Conservation (phyloP, 805 yeast species). For the Zygosaccharomyces lentus region DNA sequence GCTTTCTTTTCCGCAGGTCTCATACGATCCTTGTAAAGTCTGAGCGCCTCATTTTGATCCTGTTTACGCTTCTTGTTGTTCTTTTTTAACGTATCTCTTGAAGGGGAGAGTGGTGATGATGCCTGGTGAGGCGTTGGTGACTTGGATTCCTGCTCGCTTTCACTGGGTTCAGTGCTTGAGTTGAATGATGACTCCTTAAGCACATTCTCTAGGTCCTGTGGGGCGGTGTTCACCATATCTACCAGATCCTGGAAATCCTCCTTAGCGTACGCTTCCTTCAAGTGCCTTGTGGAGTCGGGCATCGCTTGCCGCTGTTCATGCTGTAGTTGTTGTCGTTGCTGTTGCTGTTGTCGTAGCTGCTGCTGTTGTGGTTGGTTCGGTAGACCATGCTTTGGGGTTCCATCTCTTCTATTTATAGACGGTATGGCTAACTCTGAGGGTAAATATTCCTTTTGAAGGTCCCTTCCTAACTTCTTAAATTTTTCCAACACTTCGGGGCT, state of each 20-base stretch:
- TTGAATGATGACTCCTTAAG: slow-evolving; percentile 13
- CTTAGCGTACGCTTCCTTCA: slow-evolving; percentile 26
- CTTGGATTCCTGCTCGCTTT: slow-evolving; percentile 4
- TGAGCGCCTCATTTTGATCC: slow-evolving; percentile 10
- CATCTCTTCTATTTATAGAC: slow-evolving; percentile 10
- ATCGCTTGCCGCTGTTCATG: not conserved
- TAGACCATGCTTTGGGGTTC: slow-evolving; percentile 8
- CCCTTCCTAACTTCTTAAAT: slow-evolving; percentile 25
- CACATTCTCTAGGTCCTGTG: slow-evolving; percentile 26
- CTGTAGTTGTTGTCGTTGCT: not conserved
- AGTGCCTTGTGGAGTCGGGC: slow-evolving; percentile 15
- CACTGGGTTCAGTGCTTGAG: slow-evolving; percentile 13
- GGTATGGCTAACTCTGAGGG: slow-evolving; percentile 30
- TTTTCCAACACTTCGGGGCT: slow-evolving; percentile 24
- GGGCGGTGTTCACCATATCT: slow-evolving; percentile 28
- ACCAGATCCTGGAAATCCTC: slow-evolving; percentile 29
- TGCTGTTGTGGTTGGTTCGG: slow-evolving; percentile 2
- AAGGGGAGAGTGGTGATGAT: slow-evolving; percentile 2
- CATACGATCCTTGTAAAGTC: slow-evolving; percentile 17
- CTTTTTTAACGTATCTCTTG: slow-evolving; percentile 1
- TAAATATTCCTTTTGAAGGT: slow-evolving; percentile 28
- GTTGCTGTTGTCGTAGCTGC: not conserved
- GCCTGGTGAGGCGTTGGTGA: slow-evolving; percentile 1
- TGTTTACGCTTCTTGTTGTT: slow-evolving; percentile 15
- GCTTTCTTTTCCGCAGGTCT: slow-evolving; percentile 29